These are phyloP conservation scores for Cnidoscolus chayamansa DNA, from an alignment of 441 rosid species.

Conservation along the genomic window DNA sequence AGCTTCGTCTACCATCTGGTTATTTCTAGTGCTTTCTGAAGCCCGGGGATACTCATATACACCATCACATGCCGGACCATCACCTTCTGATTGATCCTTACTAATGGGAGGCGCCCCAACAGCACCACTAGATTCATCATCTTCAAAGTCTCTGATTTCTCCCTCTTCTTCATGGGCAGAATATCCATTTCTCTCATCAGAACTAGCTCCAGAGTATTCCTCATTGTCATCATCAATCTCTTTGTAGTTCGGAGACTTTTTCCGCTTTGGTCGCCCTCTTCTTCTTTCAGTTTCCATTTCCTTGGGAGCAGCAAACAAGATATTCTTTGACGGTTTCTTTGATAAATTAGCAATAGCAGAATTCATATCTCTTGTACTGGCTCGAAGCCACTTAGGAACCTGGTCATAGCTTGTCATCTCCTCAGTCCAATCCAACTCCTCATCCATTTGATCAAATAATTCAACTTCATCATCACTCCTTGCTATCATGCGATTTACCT, in stretches of 20 bases:
- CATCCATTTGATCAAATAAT: constrained; percentile 99
- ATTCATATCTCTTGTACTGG: constrained; percentile 81
- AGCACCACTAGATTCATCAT: constrained; percentile 77
- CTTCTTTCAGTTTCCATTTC: constrained; percentile 69
- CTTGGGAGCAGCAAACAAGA: constrained; percentile 49
- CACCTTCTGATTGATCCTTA: constrained; percentile 83
- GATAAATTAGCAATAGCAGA: constrained; percentile 66
- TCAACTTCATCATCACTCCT: constrained; percentile 95
- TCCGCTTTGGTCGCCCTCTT: constrained; percentile 90
- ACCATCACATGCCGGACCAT: constrained; percentile 48
- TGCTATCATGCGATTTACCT: constrained; percentile 97
- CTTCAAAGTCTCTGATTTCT: constrained; percentile 76
- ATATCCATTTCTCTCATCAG: constrained; percentile 78
- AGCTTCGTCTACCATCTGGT: constrained; percentile 51
- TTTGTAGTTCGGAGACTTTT: constrained; percentile 84
- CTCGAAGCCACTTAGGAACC: constrained; percentile 98
- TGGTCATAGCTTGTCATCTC: constrained; percentile 91
- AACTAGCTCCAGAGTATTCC: constrained; percentile 88
- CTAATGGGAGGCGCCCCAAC: constrained; percentile 48
- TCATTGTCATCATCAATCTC: constrained; percentile 92
- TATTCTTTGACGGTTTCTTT: constrained; percentile 82
- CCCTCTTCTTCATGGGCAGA: constrained; percentile 91
- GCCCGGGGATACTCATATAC: constrained; percentile 58
- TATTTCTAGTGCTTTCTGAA: constrained; percentile 50
- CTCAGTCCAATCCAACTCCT: constrained; percentile 87